A percentile compares a stretch with the other conserved stretches of the same genome.
Evolutionary conservation across 495 filamentous ascomycete genomes (phyloP).

Genomic region (Penicillium riverlandense): DNA sequence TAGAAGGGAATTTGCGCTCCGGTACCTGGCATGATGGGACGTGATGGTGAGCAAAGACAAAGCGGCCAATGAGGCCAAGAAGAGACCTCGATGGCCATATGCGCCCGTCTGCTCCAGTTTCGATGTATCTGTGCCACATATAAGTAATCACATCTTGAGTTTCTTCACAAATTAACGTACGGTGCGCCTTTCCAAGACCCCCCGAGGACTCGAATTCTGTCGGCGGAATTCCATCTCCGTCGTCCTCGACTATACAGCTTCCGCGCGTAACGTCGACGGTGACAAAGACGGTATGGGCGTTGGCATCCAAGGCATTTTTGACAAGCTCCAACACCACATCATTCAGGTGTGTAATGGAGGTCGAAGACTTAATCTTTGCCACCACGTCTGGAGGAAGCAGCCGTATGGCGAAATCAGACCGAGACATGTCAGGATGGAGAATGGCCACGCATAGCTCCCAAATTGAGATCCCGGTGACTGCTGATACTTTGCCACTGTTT

Average conservation of each 20-base stretch:
- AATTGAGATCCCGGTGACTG: too few relatives aligned
- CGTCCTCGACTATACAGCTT: conserved; percentile 77
- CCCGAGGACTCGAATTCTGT: conserved; percentile 62
- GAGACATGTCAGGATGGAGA: conserved; percentile 11
- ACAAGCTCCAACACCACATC: conserved; percentile 68
- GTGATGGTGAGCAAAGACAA: conserved; percentile 73
- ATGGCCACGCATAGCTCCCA: too few relatives aligned
- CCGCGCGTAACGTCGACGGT: conserved; percentile 71
- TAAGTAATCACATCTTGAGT: not conserved
- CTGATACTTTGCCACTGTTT: too few relatives aligned
- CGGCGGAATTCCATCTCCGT: conserved; percentile 74
- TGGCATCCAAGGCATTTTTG: conserved; percentile 81
- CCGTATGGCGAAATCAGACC: conserved; percentile 43
- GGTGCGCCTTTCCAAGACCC: conserved; percentile 66
- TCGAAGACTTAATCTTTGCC: conserved; percentile 84
- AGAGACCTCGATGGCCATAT: conserved; percentile 67
- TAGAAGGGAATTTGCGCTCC: conserved; percentile 59
- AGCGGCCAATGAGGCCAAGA: conserved; percentile 69
- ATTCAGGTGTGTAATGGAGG: conserved; percentile 65
- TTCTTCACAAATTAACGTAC: conserved; percentile 35
- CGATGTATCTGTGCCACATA: conserved; percentile 59
- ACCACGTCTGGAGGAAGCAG: conserved; percentile 67
- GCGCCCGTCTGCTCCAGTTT: conserved; percentile 47
- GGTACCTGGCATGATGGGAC: conserved; percentile 60
- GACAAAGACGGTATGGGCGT: conserved; percentile 61